Evolutionary conservation across 2,329 filamentous ascomycete species (phyloP), one percentile per base, ranked within the genome.

Genomic region (Pseudofabraea citricarpa): DNA sequence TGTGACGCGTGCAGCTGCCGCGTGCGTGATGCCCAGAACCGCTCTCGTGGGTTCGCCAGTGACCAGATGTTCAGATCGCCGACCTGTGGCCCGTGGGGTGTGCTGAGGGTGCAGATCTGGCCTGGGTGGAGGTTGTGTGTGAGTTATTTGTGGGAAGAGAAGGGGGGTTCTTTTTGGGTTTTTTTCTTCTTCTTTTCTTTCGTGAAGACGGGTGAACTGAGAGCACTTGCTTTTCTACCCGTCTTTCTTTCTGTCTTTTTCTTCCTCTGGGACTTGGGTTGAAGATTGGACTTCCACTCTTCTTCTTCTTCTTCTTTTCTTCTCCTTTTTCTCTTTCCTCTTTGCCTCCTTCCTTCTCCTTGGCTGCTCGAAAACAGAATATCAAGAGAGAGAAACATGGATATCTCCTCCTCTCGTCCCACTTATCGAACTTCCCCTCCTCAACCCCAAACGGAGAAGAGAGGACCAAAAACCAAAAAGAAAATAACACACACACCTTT

Each of bases 31-130:
- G 88, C 87, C 88, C 87, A 94, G 69, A 94, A 88, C 32, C 81
- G 74, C 61, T 94, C 88, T 12, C 86, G 77, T 0, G 87, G 84
- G 62, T 93, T 90, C 50, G 81, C 68, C 5, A 74, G 71, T 55
- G 85, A 87, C 85, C 86, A 94, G 55, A 93, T 75, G 62, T 94
- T 94, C 15, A 93, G 68, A 56, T 93, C 88, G 42, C 87, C 75
- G 38, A 94, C 87, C 66, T 94, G 88, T 0, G 88, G 80, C 0
- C 88, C 88, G 43, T 83, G 70, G 0, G 86, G 86, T 0, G 87
- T 91, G 45, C 80, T 85, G 49, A 94, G 81, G 12, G 81, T 78
- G 47, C 87, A 77, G 44, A 93, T 75, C 38, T 74, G 74, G 3
- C 85, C 85, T 2, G 78, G 77, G 16, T 12, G 36, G 15, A 6